Conservation (phyloP, 495 filamentous ascomycete species). For the Ramalina peruviana region DNA sequence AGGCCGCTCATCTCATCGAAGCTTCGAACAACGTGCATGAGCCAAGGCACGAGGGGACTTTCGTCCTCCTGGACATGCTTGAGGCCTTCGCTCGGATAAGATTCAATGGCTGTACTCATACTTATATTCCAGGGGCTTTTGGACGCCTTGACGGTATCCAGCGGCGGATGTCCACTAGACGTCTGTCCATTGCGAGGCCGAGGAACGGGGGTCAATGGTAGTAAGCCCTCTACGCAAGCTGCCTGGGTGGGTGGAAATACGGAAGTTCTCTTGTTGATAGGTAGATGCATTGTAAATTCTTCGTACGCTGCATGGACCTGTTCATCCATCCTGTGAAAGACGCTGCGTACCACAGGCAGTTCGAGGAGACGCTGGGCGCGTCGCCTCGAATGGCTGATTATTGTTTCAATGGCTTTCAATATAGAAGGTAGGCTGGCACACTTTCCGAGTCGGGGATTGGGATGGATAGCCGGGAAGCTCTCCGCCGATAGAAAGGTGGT, state of each 20-base stretch:
- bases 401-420: slow-evolving; percentile 66
- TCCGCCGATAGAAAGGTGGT: background rate
- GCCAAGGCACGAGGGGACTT: slow-evolving; percentile 68
- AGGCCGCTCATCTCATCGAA: slow-evolving; percentile 50
- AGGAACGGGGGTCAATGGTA: slow-evolving; percentile 31
- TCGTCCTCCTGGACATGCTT: slow-evolving; percentile 47
- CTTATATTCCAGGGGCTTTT: slow-evolving; percentile 22
- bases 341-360: background rate
- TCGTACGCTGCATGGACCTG: background rate
- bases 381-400: slow-evolving; percentile 67
- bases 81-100: slow-evolving; percentile 16
- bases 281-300: background rate
- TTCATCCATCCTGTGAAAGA: background rate
- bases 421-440: slow-evolving; percentile 45
- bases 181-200: background rate
- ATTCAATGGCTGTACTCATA: slow-evolving; percentile 21
- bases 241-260: background rate
- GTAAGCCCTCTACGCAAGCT: slow-evolving; percentile 16
- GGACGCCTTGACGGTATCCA: slow-evolving; percentile 31
- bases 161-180: slow-evolving; percentile 40
- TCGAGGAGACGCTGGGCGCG: slow-evolving; percentile 30
- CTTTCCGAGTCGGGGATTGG: background rate
- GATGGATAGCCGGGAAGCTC: background rate
- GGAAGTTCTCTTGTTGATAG: background rate
- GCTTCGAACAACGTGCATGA: slow-evolving; percentile 55